phyloP scores from a whole-genome alignment of 2,329 filamentous ascomycete species.

The Colletotrichum abscissum region DNA sequence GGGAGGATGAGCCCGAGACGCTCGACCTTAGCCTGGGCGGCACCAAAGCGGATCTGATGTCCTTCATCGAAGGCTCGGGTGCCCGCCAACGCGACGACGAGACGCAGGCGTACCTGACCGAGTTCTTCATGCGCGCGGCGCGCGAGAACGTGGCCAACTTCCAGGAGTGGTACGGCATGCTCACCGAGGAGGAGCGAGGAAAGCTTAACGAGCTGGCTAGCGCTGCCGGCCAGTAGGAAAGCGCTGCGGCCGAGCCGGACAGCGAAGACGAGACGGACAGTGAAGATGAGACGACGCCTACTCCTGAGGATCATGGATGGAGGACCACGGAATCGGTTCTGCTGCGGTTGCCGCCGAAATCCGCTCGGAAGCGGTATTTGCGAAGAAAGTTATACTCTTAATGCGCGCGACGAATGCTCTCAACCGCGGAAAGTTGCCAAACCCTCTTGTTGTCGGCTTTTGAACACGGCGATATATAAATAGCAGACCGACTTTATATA shows the following conservation, averaged over 20 bases:
- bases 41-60: constrained; percentile 84
- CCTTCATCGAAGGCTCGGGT: constrained; percentile 70
- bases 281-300: constrained; percentile 1
- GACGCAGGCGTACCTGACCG: constrained; percentile 84
- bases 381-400: constrained; percentile 29
- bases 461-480: not conserved
- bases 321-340: constrained; percentile 13
- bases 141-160: constrained; percentile 68
- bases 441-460: not conserved
- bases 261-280: not conserved
- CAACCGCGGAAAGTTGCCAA: not conserved
- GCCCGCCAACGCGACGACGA: constrained; percentile 85
- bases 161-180: constrained; percentile 65
- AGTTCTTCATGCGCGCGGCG: constrained; percentile 78
- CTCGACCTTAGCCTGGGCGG: constrained; percentile 79
- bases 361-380: constrained; percentile 30
- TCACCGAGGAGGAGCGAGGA: constrained; percentile 66
- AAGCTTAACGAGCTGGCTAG: constrained; percentile 66
- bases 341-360: constrained; percentile 25
- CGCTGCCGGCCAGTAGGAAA: constrained; percentile 42
- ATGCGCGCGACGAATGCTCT: not conserved
- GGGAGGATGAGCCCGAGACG: constrained; percentile 86
- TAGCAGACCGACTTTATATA: not conserved
- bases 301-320: not conserved
- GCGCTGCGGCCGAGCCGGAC: constrained; percentile 9